Percentiles rank a stretch among this genome's conserved stretches.
These are phyloP conservation scores for Fomitopsis palustris DNA, from an alignment of 1,284 basidiomycete genomes.

Conservation along the genomic window DNA sequence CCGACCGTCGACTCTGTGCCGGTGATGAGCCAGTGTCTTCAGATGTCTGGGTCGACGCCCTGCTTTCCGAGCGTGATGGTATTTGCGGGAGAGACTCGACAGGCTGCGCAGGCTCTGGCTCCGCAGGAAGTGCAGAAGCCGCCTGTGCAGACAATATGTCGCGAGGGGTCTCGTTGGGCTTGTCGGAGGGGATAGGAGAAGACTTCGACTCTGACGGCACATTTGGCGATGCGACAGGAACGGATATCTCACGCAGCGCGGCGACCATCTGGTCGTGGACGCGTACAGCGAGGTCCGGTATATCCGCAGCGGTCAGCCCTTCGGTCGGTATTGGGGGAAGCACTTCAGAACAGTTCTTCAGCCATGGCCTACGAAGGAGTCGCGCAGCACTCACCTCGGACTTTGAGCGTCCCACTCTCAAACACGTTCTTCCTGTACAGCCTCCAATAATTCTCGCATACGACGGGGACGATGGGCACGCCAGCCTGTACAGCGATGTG, in stretches of 20 bases:
- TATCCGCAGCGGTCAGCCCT: slow-evolving; percentile 66
- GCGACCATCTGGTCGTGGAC: slow-evolving; percentile 74
- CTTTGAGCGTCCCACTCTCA: slow-evolving; percentile 72
- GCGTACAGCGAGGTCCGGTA: slow-evolving; percentile 54
- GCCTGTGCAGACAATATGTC: slow-evolving; percentile 5
- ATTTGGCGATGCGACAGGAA: slow-evolving; percentile 32
- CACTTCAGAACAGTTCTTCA: slow-evolving; percentile 39
- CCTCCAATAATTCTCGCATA: slow-evolving; percentile 92
- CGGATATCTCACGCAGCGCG: slow-evolving; percentile 65
- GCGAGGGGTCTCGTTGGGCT: slow-evolving; percentile 7
- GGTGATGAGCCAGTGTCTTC: slow-evolving; percentile 38
- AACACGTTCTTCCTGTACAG: slow-evolving; percentile 81
- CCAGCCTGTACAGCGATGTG: slow-evolving; percentile 90
- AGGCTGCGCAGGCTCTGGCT: slow-evolving; percentile 11
- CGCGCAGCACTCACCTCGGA: slow-evolving; percentile 64
- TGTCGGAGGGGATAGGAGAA: slow-evolving; percentile 12
- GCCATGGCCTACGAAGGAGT: slow-evolving; percentile 6
- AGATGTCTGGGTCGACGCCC: slow-evolving; percentile 31
- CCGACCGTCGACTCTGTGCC: slow-evolving; percentile 31
- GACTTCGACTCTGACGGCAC: slow-evolving; percentile 16
- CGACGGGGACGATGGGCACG: slow-evolving; percentile 87
- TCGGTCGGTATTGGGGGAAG: slow-evolving; percentile 74
- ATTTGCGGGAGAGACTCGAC: slow-evolving; percentile 11
- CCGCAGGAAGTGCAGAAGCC: slow-evolving; percentile 9
- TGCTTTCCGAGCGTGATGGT: slow-evolving; percentile 25